Evolutionary conservation across 768 basidiomycete species (phyloP), one percentile per base, ranked within the genome.

Genomic region (Nevesoporus exiguus): DNA sequence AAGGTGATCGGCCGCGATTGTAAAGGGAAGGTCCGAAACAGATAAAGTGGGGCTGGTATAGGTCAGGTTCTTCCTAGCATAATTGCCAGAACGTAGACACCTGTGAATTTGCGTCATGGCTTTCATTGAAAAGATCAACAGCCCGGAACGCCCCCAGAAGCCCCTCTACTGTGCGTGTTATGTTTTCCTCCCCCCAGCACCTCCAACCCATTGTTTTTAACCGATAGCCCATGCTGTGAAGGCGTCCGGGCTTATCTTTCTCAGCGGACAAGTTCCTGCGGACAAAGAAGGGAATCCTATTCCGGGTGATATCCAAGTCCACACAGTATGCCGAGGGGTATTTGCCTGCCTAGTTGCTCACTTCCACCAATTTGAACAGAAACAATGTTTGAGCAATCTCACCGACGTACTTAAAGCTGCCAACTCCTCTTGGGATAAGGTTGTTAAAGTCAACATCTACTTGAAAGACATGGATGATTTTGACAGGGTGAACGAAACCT

Each of bases 381-480:
- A 74, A 29, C 81, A 84, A 67, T 83, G 82, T 65, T 74, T 85
- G 56, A 66, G 62, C 17, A 84, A 85, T 65, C 72, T 85, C 9
- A 70, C 73, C 3, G 78, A 80, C 47, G 80, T 84, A 6, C 69
- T 85, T 8, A 68, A 71, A 39, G 77, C 80, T 1, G 76, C 82
- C 5, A 77, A 80, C 7, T 82, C 82, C 7, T 79, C 80, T 22
- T 82, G 81, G 81, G 80, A 84, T 57, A 81, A 82, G 58, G 80
- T 80, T 5, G 69, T 74, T 36, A 79, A 77, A 64, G 73, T 83
- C 45, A 85, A 85, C 55, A 77, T 85, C 6, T 85, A 81, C 66
- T 68, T 85, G 58, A 84, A 82, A 60, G 66, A 80, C 60, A 84
- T 84, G 81, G 73, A 77, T 47, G 73, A 83, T n/a, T n/a, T n/a